These are phyloP conservation scores for Botryotinia globosa DNA, from an alignment of 2,329 filamentous ascomycete species.

Conservation along the genomic window DNA sequence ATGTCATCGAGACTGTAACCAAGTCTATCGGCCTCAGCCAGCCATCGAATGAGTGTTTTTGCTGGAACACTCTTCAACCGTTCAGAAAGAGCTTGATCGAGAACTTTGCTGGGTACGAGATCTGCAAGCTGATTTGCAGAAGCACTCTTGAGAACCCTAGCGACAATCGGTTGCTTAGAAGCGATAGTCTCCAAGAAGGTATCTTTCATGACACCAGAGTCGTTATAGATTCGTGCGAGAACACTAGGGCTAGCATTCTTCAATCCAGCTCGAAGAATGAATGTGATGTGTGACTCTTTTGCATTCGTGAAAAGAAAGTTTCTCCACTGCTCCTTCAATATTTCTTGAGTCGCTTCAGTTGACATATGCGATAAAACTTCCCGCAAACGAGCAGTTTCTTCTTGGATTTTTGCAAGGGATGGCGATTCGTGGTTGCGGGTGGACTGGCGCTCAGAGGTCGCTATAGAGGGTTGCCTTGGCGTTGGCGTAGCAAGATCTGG, in stretches of 20 bases:
- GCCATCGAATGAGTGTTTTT: slow-evolving; percentile 30
- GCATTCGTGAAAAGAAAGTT: slow-evolving; percentile 29
- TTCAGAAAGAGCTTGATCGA: slow-evolving; percentile 27
- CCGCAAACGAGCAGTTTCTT: slow-evolving; percentile 29
- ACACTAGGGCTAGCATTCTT: slow-evolving; percentile 30
- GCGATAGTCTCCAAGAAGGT: slow-evolving; percentile 23
- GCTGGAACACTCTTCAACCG: slow-evolving; percentile 30
- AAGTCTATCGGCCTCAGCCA: slow-evolving; percentile 32
- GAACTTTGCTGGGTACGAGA: slow-evolving; percentile 24
- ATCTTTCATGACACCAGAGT: slow-evolving; percentile 28
- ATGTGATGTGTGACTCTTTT: slow-evolving; percentile 32
- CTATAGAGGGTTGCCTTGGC: not conserved
- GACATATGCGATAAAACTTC: slow-evolving; percentile 28
- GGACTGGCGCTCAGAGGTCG: not conserved
- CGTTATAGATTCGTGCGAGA: slow-evolving; percentile 30
- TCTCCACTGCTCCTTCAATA: slow-evolving; percentile 30
- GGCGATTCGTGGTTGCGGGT: not conserved
- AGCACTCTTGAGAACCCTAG: slow-evolving; percentile 24
- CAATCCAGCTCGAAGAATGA: slow-evolving; percentile 32
- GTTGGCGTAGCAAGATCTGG: not conserved
- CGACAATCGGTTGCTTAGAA: slow-evolving; percentile 25
- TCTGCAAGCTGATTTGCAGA: slow-evolving; percentile 23
- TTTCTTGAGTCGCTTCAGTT: slow-evolving; percentile 27
- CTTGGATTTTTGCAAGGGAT: slow-evolving; percentile 1
- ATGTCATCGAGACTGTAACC: slow-evolving; percentile 35